A percentile compares a stretch with the other conserved stretches of the same genome.
Evolutionary conservation across 768 basidiomycete species (phyloP).

Genomic region (Psilocybe cyanescens): DNA sequence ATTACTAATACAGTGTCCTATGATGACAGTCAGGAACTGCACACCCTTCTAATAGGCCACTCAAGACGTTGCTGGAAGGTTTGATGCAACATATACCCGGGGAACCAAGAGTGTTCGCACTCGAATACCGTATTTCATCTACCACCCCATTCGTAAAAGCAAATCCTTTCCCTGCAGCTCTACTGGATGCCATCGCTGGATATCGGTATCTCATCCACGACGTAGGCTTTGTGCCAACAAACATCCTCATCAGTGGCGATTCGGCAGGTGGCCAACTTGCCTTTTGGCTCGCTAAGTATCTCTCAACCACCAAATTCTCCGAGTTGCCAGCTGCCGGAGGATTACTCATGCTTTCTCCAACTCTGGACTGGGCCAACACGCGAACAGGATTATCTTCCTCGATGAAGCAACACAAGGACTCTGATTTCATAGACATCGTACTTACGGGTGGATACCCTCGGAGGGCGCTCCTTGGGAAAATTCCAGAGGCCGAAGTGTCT

Average conservation of each 20-base stretch:
- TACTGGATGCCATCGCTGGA: constrained; percentile 10
- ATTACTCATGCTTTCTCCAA: constrained; percentile 7
- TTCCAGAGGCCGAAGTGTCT: background rate
- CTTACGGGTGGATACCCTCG: background rate
- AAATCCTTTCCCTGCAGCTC: constrained; percentile 12
- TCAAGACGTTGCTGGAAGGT: constrained; percentile 1
- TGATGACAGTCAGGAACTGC: background rate
- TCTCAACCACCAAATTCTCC: background rate
- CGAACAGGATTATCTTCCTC: background rate
- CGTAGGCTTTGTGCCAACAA: constrained; percentile 1
- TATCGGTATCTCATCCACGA: constrained; percentile 6
- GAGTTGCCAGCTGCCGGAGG: constrained; percentile 2
- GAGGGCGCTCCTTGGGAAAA: constrained; percentile 1
- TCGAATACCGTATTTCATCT: constrained; percentile 8
- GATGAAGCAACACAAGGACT: background rate
- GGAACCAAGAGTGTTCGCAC: constrained; percentile 2
- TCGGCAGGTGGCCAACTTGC: constrained; percentile 8
- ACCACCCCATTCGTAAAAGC: background rate
- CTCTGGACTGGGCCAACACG: background rate
- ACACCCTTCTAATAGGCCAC: constrained; percentile 1
- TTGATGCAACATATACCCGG: background rate
- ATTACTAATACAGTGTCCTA: background rate
- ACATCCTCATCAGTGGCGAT: constrained; percentile 8
- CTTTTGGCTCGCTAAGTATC: constrained; percentile 5
- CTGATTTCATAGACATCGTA: background rate